Evolutionary conservation across 805 yeast genomes (phyloP).

Genomic region (Monosporozyma servazzii): DNA sequence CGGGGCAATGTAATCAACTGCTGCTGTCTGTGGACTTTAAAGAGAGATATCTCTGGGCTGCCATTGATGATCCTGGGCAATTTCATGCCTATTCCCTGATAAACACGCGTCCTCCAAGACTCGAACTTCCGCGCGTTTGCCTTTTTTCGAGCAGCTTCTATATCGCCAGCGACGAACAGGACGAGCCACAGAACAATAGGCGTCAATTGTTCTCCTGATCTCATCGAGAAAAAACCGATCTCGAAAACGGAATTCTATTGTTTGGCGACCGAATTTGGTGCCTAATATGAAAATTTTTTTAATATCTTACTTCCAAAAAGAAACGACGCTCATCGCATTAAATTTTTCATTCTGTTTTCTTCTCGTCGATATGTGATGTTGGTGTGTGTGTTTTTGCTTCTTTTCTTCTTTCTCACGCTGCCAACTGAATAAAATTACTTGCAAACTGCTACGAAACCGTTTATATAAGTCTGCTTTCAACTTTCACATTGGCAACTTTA

Average conservation of each 20-base stretch:
- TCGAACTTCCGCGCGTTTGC: not conserved
- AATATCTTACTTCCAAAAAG: not conserved
- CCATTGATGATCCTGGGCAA: constrained; percentile 97
- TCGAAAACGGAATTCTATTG: not conserved
- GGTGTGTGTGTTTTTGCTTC: not conserved
- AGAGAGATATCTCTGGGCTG: constrained; percentile 89
- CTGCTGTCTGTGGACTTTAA: constrained; percentile 84
- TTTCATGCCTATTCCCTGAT: constrained; percentile 58
- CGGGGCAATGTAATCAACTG: constrained; percentile 50
- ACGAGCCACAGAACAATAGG: not conserved
- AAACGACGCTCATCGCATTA: not conserved
- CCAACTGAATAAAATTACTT: not conserved
- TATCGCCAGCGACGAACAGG: not conserved
- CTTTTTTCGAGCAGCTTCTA: not conserved
- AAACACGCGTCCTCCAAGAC: not conserved
- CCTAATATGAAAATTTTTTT: not conserved
- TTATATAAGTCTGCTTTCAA: not conserved
- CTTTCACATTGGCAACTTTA: not conserved
- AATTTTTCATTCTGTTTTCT: not conserved
- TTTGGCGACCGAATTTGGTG: not conserved
- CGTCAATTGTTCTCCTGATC: not conserved
- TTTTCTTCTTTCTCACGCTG: not conserved
- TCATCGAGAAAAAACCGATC: not conserved
- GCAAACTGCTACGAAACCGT: not conserved
- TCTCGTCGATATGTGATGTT: not conserved